Percentiles rank a stretch among this genome's conserved stretches.
Conservation (phyloP, 192 early-diverging fungal species). For the Chytriomyces sp. region DNA sequence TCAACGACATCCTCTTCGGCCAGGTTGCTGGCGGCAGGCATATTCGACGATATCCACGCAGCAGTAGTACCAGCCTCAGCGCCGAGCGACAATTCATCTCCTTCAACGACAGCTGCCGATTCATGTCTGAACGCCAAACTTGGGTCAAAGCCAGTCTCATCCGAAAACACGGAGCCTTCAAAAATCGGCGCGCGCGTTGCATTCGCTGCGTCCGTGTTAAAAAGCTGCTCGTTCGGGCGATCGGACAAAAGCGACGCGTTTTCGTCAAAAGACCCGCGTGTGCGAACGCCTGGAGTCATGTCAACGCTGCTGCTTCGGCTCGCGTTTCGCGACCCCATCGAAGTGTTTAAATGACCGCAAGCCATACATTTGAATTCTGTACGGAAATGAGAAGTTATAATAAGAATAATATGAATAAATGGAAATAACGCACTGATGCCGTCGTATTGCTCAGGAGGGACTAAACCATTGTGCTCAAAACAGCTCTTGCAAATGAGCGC, state of each 20-base stretch:
- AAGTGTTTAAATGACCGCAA: conserved; percentile 1
- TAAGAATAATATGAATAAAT: not conserved
- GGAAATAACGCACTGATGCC: conserved; percentile 7
- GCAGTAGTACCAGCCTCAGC: too few species aligned
- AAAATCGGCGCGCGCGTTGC: too few species aligned
- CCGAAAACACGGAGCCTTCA: too few species aligned
- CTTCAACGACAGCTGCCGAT: too few species aligned
- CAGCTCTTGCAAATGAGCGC: conserved; percentile 92
- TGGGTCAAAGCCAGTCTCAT: too few species aligned
- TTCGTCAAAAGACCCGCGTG: not conserved
- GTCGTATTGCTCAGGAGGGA: conserved; percentile 73
- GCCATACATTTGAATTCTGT: conserved; percentile 27
- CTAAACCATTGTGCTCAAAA: conserved; percentile 91
- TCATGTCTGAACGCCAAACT: too few species aligned
- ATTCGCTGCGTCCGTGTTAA: too few species aligned
- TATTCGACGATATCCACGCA: too few species aligned
- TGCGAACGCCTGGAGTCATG: not conserved
- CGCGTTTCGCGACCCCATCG: not conserved
- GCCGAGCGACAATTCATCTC: too few species aligned
- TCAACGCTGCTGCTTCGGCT: conserved; percentile 17
- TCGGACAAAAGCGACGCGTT: too few species aligned
- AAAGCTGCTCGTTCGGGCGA: too few species aligned
- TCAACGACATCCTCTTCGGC: not conserved
- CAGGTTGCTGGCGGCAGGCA: too few species aligned
- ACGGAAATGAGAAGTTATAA: not conserved